phyloP scores from a whole-genome alignment of 1,139 yeast genomes.

The Wickerhamomyces sp. region DNA sequence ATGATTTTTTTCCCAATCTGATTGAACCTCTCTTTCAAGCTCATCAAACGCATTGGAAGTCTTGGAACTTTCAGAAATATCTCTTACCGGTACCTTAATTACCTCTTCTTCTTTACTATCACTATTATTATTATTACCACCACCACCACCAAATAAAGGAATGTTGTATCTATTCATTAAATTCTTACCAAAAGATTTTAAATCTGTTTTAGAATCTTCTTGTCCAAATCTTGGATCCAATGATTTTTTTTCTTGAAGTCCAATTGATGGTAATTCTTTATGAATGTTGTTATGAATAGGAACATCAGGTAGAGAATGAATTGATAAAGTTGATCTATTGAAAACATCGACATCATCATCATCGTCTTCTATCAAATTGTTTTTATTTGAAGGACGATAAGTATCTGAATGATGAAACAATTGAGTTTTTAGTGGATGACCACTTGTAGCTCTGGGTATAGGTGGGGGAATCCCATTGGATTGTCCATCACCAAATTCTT shows the following conservation, averaged over 20 bases:
- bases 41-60: slow-evolving; percentile 25
- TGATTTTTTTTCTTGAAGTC: background rate
- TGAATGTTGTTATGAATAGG: slow-evolving; percentile 10
- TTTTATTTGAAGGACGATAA: slow-evolving; percentile 1
- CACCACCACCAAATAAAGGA: slow-evolving; percentile 5
- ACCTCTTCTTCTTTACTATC: no score
- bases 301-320: slow-evolving; percentile 20
- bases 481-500: slow-evolving; percentile 4
- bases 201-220: slow-evolving; percentile 3
- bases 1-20: slow-evolving; percentile 22
- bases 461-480: slow-evolving; percentile 23
- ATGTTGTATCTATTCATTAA: slow-evolving; percentile 9
- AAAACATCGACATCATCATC: slow-evolving; percentile 4
- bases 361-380: background rate
- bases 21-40: slow-evolving; percentile 27
- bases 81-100: no score
- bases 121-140: background rate
- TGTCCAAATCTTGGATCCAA: slow-evolving; percentile 7
- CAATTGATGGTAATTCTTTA: slow-evolving; percentile 4
- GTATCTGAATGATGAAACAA: slow-evolving; percentile 3
- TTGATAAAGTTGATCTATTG: slow-evolving; percentile 12
- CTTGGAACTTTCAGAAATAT: slow-evolving; percentile 1
- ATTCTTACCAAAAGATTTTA: slow-evolving; percentile 14
- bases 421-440: background rate
- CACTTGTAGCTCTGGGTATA: slow-evolving; percentile 16